Conservation (phyloP, 1,284 basidiomycete species). For the Cryptococcus deneoformans region DNA sequence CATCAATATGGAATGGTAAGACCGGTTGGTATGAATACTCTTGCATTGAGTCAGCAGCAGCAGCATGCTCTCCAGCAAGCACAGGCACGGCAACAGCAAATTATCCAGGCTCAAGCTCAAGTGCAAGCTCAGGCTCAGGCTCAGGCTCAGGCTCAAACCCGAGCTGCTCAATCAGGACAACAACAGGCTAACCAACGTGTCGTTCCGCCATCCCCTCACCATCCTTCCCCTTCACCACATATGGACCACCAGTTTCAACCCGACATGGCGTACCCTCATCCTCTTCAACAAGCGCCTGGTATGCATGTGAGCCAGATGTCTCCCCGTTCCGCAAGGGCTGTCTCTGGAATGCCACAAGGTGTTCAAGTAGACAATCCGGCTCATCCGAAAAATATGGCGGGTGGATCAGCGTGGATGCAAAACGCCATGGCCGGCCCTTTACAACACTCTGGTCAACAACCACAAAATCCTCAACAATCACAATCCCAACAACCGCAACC, state of each 20-base stretch:
- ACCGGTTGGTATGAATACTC: conserved; percentile 18
- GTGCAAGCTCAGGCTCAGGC: conserved; percentile 15
- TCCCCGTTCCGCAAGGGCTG: background rate
- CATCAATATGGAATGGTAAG: conserved; percentile 12
- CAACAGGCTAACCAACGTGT: conserved; percentile 16
- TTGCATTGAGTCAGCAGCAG: conserved; percentile 12
- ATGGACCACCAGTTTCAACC: conserved; percentile 28
- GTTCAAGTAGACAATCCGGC: no score
- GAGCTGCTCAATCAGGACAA: conserved; percentile 17
- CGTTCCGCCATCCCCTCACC: conserved; percentile 33
- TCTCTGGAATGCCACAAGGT: background rate
- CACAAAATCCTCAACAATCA: conserved; percentile 8
- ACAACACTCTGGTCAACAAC: conserved; percentile 17
- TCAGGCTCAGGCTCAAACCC: conserved; percentile 18
- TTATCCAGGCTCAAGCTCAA: conserved; percentile 1
- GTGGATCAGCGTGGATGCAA: background rate
- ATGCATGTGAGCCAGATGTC: background rate
- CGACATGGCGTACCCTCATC: no score
- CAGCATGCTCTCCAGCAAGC: conserved; percentile 18
- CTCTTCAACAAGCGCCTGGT: conserved; percentile 6
- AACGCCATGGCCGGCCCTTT: conserved; percentile 10
- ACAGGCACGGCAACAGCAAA: conserved; percentile 7
- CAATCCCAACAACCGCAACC: conserved; percentile 13
- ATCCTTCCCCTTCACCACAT: conserved; percentile 41
- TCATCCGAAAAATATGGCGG: background rate